phyloP scores from a whole-genome alignment of 768 basidiomycete genomes.

The Naganishia antarctica region DNA sequence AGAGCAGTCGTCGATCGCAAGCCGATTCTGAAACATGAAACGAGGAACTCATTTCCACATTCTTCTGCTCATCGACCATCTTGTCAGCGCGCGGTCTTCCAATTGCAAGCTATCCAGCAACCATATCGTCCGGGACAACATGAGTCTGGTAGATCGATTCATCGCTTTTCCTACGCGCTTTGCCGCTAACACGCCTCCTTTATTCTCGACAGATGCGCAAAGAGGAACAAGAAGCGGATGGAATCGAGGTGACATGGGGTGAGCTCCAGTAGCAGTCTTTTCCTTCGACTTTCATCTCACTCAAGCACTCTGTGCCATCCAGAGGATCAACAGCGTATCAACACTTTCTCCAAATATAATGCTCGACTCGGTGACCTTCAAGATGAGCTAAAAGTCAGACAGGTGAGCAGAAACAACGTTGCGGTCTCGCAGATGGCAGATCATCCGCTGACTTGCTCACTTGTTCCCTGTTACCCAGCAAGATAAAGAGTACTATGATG shows the following conservation, averaged over 20 bases:
- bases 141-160: slow-evolving; percentile 4
- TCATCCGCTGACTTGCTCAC: background rate
- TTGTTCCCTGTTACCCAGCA: slow-evolving; percentile 54
- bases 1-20: background rate
- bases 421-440: background rate
- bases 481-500: slow-evolving; percentile 91
- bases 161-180: background rate
- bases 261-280: slow-evolving; percentile 8
- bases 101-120: no score
- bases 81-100: no score
- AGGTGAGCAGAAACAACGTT: slow-evolving; percentile 54
- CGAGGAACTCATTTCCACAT: no score
- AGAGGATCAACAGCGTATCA: slow-evolving; percentile 84
- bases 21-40: slow-evolving; percentile 18
- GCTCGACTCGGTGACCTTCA: slow-evolving; percentile 67
- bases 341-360: slow-evolving; percentile 84
- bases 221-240: slow-evolving; percentile 46
- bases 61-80: no score
- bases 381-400: slow-evolving; percentile 66
- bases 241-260: slow-evolving; percentile 50
- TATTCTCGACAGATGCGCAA: background rate
- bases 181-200: background rate
- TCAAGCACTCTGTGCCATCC: slow-evolving; percentile 46
- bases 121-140: no score
- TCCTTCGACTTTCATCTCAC: background rate